phyloP scores from a whole-genome alignment of 2,329 filamentous ascomycete genomes.

The Achaetomium macrosporum region DNA sequence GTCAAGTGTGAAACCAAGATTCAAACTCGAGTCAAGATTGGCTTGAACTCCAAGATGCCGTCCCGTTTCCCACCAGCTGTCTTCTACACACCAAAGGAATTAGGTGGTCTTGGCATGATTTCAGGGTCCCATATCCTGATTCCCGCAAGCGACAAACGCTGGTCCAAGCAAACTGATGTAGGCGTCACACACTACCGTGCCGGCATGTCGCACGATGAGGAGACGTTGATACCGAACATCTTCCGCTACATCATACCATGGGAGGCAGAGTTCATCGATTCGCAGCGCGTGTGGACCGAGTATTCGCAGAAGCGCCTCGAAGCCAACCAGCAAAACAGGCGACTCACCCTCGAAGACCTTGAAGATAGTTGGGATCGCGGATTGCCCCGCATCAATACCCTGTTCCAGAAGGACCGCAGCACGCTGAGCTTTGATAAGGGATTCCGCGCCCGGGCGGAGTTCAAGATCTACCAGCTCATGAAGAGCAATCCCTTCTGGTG shows the following conservation, averaged over 20 bases:
- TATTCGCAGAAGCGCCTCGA: conserved; percentile 97
- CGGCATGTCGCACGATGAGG: conserved; percentile 97
- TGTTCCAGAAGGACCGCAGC: conserved; percentile 97
- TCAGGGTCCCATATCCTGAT: conserved; percentile 97
- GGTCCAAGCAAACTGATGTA: conserved; percentile 96
- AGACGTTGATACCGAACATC: conserved; percentile 96
- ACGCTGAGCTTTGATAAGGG: conserved; percentile 98
- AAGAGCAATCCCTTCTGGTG: conserved; percentile 99
- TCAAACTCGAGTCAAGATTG: conserved; percentile 97
- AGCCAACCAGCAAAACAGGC: conserved; percentile 93
- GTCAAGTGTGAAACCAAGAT: conserved; percentile 99
- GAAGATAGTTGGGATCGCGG: conserved; percentile 99
- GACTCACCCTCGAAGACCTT: conserved; percentile 88
- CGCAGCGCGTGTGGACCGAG: conserved; percentile 97
- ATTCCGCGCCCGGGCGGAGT: conserved; percentile 90
- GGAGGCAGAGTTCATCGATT: conserved; percentile 99
- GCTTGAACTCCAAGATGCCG: conserved; percentile 98
- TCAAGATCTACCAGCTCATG: conserved; percentile 98
- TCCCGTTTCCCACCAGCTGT: conserved; percentile 97
- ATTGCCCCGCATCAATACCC: conserved; percentile 92
- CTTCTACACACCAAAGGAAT: conserved; percentile 97
- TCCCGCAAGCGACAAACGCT: conserved; percentile 93
- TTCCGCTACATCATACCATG: conserved; percentile 99
- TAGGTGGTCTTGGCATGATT: conserved; percentile 97
- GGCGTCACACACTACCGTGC: conserved; percentile 95